phyloP scores from a whole-genome alignment of 2,329 filamentous ascomycete genomes.

The Trichoderma afroharzianum region DNA sequence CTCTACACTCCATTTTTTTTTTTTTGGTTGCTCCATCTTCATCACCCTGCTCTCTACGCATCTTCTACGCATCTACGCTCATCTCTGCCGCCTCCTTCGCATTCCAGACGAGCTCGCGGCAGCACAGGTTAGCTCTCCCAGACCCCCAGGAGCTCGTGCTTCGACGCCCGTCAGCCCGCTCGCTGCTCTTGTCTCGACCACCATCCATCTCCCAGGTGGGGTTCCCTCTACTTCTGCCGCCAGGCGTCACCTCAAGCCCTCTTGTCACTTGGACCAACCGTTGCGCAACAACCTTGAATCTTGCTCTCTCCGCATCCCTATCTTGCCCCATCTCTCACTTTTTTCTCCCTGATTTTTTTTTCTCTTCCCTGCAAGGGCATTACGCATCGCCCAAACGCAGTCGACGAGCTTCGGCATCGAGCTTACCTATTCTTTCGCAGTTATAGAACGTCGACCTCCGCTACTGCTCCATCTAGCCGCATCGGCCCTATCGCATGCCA shows the following conservation, averaged over 20 bases:
- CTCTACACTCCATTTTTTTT: not conserved
- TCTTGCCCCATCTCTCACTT: constrained; percentile 6
- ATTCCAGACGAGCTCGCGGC: constrained; percentile 7
- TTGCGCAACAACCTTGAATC: constrained; percentile 17
- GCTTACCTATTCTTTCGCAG: constrained; percentile 12
- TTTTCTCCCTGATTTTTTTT: not conserved
- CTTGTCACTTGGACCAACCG: constrained; percentile 14
- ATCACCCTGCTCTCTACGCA: not conserved
- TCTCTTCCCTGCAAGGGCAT: not conserved
- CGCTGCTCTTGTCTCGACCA: constrained; percentile 28
- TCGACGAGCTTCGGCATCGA: not conserved
- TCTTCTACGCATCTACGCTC: not conserved
- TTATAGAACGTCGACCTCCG: not conserved
- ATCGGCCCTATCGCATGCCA: constrained; percentile 11
- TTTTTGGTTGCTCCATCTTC: not conserved
- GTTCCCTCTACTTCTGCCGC: constrained; percentile 26
- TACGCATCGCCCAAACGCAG: not conserved
- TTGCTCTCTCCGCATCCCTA: constrained; percentile 15
- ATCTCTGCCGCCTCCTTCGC: not conserved
- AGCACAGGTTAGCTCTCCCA: constrained; percentile 7
- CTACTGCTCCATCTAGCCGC: constrained; percentile 3
- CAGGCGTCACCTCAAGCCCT: constrained; percentile 17
- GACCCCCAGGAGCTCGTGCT: constrained; percentile 15
- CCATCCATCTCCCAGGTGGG: constrained; percentile 30
- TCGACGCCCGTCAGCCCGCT: constrained; percentile 16